Conservation (phyloP, 2,329 filamentous ascomycete genomes). For the Proliferodiscus dingleyae region DNA sequence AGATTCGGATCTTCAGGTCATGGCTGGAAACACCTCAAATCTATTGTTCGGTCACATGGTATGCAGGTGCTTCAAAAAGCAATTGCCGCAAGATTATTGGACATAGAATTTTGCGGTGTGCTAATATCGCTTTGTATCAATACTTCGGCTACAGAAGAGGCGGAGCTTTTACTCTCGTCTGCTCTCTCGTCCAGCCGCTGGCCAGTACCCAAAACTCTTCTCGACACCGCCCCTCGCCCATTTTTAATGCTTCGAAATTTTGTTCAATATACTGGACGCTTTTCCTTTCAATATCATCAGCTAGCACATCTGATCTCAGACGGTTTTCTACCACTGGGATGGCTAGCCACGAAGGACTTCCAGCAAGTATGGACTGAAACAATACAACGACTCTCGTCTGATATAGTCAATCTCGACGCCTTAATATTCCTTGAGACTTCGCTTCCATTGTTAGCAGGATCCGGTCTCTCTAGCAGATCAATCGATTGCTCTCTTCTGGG, state of each 20-base stretch:
- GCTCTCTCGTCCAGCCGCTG: conserved; percentile 34
- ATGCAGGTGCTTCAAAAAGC: conserved; percentile 39
- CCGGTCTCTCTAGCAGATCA: neutral
- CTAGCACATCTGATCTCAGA: conserved; percentile 34
- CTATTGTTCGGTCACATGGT: conserved; percentile 44
- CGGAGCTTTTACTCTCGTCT: conserved; percentile 36
- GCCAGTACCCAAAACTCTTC: conserved; percentile 32
- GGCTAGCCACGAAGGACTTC: conserved; percentile 42
- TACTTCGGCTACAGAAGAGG: conserved; percentile 36
- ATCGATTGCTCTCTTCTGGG: conserved; percentile 7
- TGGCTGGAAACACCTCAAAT: conserved; percentile 44
- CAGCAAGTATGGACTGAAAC: conserved; percentile 38
- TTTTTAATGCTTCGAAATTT: conserved; percentile 35
- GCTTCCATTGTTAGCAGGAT: conserved; percentile 29
- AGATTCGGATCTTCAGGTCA: conserved; percentile 34
- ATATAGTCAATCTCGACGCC: conserved; percentile 31
- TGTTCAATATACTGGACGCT: conserved; percentile 28
- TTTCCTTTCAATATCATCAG: conserved; percentile 35
- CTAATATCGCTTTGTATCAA: conserved; percentile 40
- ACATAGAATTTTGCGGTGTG: conserved; percentile 36
- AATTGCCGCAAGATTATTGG: conserved; percentile 39
- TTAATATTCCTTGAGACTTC: conserved; percentile 34
- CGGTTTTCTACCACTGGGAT: conserved; percentile 36
- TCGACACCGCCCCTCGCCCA: conserved; percentile 27
- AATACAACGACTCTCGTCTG: conserved; percentile 34